Conservation (phyloP, 1,139 yeast genomes). For the Magnusiomyces suaveolens region DNA sequence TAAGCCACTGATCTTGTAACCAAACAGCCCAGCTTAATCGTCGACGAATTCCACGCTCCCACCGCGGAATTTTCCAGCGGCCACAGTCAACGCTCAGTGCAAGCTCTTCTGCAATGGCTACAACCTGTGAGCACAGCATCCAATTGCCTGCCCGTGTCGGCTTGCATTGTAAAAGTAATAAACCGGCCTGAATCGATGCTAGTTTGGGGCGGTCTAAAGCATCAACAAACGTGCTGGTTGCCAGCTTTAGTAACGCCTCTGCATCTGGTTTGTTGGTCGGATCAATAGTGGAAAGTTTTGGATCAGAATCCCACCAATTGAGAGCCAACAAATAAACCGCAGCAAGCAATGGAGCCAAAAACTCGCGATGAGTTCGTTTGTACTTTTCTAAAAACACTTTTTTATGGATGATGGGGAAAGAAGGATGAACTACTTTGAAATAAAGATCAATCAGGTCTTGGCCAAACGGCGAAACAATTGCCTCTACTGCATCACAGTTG, state of each 20-base stretch:
- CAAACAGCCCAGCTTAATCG: conserved; percentile 90
- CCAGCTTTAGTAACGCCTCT: conserved; percentile 32
- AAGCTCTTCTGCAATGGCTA: conserved; percentile 73
- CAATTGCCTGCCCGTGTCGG: conserved; percentile 54
- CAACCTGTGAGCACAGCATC: conserved; percentile 80
- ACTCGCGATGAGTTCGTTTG: conserved; percentile 38
- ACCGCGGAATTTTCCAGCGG: conserved; percentile 79
- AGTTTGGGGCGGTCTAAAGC: conserved; percentile 36
- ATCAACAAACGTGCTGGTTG: conserved; percentile 34
- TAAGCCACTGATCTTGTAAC: conserved; percentile 80
- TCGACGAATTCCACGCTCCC: conserved; percentile 82
- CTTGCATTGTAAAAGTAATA: conserved; percentile 34
- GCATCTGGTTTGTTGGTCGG: conserved; percentile 32
- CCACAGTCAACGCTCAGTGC: conserved; percentile 82
- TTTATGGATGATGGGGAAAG: conserved; percentile 37
- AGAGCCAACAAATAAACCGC: conserved; percentile 38
- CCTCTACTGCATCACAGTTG: conserved; percentile 34
- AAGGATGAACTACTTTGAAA: conserved; percentile 37
- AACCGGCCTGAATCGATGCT: conserved; percentile 39
- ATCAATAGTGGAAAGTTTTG: conserved; percentile 15
- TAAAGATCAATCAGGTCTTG: conserved; percentile 34
- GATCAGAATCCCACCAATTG: conserved; percentile 37
- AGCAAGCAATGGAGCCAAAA: conserved; percentile 38
- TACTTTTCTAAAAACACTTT: conserved; percentile 39
- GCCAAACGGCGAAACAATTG: conserved; percentile 37